Conservation (phyloP, 305 asterid genomes). For the Fraxinus platypoda region DNA sequence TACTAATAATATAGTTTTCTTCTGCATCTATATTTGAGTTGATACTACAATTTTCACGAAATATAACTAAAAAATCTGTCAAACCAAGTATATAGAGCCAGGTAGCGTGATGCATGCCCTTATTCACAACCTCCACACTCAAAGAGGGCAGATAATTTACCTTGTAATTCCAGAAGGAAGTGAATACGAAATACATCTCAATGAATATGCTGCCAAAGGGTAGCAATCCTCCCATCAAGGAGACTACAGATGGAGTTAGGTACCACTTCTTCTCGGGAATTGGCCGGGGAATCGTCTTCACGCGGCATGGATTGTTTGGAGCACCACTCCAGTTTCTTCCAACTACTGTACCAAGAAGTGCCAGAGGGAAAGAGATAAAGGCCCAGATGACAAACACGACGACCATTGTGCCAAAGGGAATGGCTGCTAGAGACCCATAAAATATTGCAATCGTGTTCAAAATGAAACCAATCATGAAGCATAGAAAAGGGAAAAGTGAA, state of each 20-base stretch:
- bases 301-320: constrained; percentile 61
- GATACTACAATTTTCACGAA: not conserved
- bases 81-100: not conserved
- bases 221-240: constrained; percentile 58
- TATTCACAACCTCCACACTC: not conserved
- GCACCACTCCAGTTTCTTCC: constrained; percentile 65
- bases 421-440: constrained; percentile 61
- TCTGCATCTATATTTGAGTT: not conserved
- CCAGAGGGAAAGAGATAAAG: constrained; percentile 52
- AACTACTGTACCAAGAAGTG: constrained; percentile 56
- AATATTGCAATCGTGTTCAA: constrained; percentile 56
- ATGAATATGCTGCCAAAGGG: constrained; percentile 62
- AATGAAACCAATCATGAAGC: constrained; percentile 52
- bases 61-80: not conserved
- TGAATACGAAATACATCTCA: constrained; percentile 52
- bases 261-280: constrained; percentile 60
- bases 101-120: not conserved
- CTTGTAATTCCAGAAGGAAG: constrained; percentile 68
- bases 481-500: constrained; percentile 52
- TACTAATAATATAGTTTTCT: not conserved
- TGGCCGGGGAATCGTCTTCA: constrained; percentile 62
- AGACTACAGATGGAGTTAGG: constrained; percentile 49
- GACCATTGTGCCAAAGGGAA: constrained; percentile 62
- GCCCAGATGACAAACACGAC: constrained; percentile 57
- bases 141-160: constrained; percentile 22